These are phyloP conservation scores for Phytophthora agathidicida DNA, from an alignment of 352 stramenopile genomes.

Conservation along the genomic window DNA sequence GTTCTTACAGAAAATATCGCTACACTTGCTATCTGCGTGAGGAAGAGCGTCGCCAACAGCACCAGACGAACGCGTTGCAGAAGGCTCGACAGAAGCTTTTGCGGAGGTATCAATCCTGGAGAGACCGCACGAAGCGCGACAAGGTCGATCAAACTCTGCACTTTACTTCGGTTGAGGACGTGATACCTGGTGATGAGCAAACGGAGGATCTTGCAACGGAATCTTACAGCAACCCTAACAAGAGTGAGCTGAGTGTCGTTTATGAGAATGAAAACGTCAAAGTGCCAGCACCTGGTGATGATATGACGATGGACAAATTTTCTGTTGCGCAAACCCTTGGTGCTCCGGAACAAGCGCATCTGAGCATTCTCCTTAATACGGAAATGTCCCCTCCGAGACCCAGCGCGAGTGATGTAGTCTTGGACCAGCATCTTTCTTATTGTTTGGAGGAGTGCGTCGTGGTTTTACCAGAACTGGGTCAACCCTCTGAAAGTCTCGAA, in stretches of 20 bases:
- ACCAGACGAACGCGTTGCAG: slow-evolving; percentile 9
- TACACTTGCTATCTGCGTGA: slow-evolving; percentile 1
- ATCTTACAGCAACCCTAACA: background rate
- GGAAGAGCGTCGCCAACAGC: slow-evolving; percentile 18
- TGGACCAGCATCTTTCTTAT: too few species aligned
- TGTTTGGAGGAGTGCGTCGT: background rate
- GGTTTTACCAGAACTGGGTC: background rate
- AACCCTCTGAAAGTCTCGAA: background rate
- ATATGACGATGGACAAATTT: background rate
- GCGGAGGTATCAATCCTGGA: slow-evolving; percentile 27
- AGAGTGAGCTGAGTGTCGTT: background rate
- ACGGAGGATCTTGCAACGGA: background rate
- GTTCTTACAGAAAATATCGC: slow-evolving; percentile 19
- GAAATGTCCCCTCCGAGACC: background rate
- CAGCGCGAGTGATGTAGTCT: too few species aligned
- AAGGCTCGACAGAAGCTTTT: slow-evolving; percentile 24
- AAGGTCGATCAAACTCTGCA: background rate
- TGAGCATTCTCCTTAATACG: background rate
- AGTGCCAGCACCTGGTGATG: background rate
- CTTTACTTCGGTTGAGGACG: background rate
- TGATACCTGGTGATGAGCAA: background rate
- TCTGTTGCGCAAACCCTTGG: background rate
- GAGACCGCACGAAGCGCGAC: background rate
- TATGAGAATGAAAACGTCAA: background rate
- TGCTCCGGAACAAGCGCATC: background rate